Base-by-base conservation (phyloP, 305 asterid species). In the Salvia sclarea region DNA sequence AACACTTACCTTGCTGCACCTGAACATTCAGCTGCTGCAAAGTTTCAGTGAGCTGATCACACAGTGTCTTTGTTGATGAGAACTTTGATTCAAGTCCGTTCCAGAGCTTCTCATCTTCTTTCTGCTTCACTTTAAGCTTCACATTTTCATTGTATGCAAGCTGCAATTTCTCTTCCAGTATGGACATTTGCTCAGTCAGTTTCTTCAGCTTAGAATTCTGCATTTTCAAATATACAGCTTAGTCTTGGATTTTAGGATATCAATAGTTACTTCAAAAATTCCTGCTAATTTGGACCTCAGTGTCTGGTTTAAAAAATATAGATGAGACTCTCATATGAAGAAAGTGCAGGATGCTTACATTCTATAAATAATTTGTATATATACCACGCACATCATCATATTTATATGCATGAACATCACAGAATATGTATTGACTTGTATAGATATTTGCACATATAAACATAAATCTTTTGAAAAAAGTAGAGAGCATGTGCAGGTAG, bases 31-130 rank as follows among this genome's bases (percentile, higher is more conserved):
- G 76, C 72, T 74, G 86, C 78, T 81, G 92, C 76, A 91, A 72
- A 54, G 97, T 89, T 74, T 83, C 92, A 17, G 82, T 81, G 62
- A 95, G 88, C 81, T 88, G 90, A 84, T 86, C 90, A 64, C 97
- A 95, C 70, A 81, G 68, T 61, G 87, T 78, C 85, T 88, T 91
- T 35, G 96, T 86, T 33, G 89, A 89, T 69, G 83, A 79, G 79
- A 92, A 85, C 78, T 95, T 95, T 20, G 95, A 88, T 65, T 88
- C 96, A 62, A 95, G 86, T 62, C 96, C 99, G 66, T 62, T 83
- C 98, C 99, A 91, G 16, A 89, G 94, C 82, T 88, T 91, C 80
- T 86, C 95, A 68, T 91, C 97, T 78, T 95, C 99, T 80, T 89
- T 91, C 76, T 86, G 97, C 83, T 80, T 91, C 73, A 84, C 97